These are phyloP conservation scores for Penicillium brasilianum DNA, from an alignment of 2,329 filamentous ascomycete genomes.

Conservation along the genomic window DNA sequence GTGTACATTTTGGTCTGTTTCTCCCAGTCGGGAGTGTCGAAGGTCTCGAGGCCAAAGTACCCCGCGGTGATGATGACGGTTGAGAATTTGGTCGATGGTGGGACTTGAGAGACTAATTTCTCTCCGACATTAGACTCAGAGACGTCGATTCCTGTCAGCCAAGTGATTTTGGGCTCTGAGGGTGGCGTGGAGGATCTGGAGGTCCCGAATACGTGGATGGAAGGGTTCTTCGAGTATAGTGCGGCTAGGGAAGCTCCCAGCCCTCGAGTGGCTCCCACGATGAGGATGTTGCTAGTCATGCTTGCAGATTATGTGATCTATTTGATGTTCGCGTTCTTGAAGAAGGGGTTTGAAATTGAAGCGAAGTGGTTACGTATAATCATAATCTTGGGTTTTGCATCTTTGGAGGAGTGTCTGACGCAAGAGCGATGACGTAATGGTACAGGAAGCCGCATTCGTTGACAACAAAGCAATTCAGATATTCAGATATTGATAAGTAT, in stretches of 20 bases:
- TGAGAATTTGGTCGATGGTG: slow-evolving; percentile 55
- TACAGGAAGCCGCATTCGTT: background rate
- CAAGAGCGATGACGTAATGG: slow-evolving; percentile 32
- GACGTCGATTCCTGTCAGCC: slow-evolving; percentile 66
- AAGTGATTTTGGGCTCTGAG: slow-evolving; percentile 53
- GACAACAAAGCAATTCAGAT: no score
- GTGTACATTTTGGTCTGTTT: slow-evolving; percentile 74
- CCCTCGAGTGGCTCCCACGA: slow-evolving; percentile 72
- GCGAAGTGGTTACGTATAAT: background rate
- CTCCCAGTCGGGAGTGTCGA: slow-evolving; percentile 67
- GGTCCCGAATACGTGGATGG: slow-evolving; percentile 64
- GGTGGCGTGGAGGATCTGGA: slow-evolving; percentile 57
- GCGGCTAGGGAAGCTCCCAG: slow-evolving; percentile 67
- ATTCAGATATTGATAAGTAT: no score
- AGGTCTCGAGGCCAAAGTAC: slow-evolving; percentile 70
- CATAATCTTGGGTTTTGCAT: background rate
- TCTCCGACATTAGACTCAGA: slow-evolving; percentile 54
- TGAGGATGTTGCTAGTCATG: slow-evolving; percentile 55
- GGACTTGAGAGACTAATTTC: slow-evolving; percentile 54
- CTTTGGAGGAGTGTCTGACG: slow-evolving; percentile 6
- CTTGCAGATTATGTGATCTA: background rate
- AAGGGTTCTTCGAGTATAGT: slow-evolving; percentile 58
- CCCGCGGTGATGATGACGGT: slow-evolving; percentile 70
- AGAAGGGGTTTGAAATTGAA: no score
- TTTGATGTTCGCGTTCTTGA: background rate